phyloP scores from a whole-genome alignment of 2,329 filamentous ascomycete species.

The Colletotrichum noveboracense region DNA sequence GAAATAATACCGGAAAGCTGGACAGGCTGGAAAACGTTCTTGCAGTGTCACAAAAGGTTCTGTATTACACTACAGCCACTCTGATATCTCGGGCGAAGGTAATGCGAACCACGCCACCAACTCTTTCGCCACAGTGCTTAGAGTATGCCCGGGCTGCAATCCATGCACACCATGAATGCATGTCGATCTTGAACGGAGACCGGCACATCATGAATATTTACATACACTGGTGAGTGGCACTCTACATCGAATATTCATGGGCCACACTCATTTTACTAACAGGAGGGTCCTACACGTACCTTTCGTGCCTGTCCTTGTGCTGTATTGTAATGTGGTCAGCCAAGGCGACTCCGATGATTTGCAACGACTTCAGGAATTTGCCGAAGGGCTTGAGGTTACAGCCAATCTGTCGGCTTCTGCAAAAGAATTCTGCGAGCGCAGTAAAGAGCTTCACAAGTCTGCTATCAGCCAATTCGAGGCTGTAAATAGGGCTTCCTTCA shows the following conservation, averaged over 20 bases:
- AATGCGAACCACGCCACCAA: background rate
- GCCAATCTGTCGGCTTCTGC: background rate
- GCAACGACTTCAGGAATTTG: background rate
- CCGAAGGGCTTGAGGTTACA: background rate
- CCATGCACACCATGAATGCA: background rate
- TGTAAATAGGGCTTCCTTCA: background rate
- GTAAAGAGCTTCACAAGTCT: background rate
- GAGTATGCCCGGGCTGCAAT: background rate
- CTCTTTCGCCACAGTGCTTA: background rate
- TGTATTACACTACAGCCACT: background rate
- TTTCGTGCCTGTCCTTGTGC: background rate
- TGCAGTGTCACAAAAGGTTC: background rate
- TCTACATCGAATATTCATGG: rapidly evolving
- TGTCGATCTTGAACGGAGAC: background rate
- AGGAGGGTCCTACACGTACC: background rate
- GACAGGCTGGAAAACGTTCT: background rate
- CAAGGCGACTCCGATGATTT: background rate
- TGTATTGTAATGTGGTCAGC: background rate
- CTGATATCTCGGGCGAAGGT: background rate
- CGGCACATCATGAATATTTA: background rate
- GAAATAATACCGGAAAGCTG: background rate
- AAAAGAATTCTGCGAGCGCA: background rate
- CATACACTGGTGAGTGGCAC: background rate
- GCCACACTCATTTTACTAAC: background rate
- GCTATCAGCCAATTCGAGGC: background rate